Evolutionary conservation across 2,329 filamentous ascomycete genomes (phyloP), one percentile per base, ranked within the genome.

Genomic region (Celoporthe dispersa): DNA sequence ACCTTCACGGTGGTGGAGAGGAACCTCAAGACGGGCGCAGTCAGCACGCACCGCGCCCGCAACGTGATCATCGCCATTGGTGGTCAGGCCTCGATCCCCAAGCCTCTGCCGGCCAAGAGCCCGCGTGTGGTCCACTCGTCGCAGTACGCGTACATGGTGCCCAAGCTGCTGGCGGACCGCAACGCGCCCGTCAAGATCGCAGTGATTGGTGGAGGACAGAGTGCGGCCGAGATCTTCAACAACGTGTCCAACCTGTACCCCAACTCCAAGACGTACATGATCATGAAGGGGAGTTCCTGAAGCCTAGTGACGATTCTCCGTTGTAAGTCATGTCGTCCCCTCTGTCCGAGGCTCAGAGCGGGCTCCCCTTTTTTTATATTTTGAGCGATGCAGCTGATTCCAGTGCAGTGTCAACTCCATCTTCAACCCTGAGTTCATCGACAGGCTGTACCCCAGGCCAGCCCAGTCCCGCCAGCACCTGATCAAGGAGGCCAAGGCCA

Each of bases 161-260:
- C 86, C 64, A 80, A 86, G 72, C 84, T 93, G 44, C 85, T 93
- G 65, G 82, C 78, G 70, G 84, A 89, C 74, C 80, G 82, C 68
- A 81, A 84, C 44, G 82, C 84, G 2, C 86, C 86, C 1, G 92
- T 94, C 80, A 89, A 88, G 22, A 90, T 98, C 66, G 94, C 93
- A 11, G 92, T 98, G 14, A 85, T 98, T 55, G 95, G 95, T 11
- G 93, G 90, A 62, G 95, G 96, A 1, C 95, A 99, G 83, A 97
- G 93, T 79, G 94, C 94, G 2, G 95, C 95, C 12, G 95, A 99
- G 83, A 97, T 98, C 76, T 98, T 97, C 84, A 92, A 93, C 82
- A 94, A 97, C 80, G 83, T 98, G 64, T 92, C 95, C 76, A 86
- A 84, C 53, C 84, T 93, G 62, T 98, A 97, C 78, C 94, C 94